These are phyloP conservation scores for Termitomyces sp. DNA, from an alignment of 768 basidiomycete species.

Conservation along the genomic window DNA sequence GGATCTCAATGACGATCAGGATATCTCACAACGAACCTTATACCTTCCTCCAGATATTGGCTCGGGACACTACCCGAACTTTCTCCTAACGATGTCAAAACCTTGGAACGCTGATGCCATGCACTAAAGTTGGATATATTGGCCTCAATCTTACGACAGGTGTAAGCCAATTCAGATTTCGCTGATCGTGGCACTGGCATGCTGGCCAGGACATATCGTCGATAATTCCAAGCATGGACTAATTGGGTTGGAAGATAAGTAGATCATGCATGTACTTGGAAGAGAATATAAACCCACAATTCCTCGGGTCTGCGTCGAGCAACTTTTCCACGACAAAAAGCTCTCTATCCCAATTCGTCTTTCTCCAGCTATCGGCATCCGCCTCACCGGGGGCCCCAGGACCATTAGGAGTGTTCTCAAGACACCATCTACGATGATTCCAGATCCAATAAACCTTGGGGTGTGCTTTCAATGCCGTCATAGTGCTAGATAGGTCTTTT, in stretches of 20 bases:
- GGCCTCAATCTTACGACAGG: constrained; percentile 84
- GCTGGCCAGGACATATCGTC: constrained; percentile 76
- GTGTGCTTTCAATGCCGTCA: constrained; percentile 71
- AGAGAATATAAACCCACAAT: constrained; percentile 58
- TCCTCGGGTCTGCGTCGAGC: constrained; percentile 87
- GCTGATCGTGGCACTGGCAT: constrained; percentile 59
- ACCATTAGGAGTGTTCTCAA: constrained; percentile 79
- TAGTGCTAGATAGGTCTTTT: constrained; percentile 79
- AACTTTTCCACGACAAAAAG: constrained; percentile 88
- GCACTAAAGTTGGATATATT: constrained; percentile 99
- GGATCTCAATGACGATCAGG: background rate
- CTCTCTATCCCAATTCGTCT: constrained; percentile 80
- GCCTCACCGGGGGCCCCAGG: constrained; percentile 47
- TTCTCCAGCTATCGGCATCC: constrained; percentile 66
- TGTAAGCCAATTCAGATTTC: constrained; percentile 77
- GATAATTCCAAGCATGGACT: constrained; percentile 97
- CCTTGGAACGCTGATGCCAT: constrained; percentile 95
- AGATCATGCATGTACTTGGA: background rate
- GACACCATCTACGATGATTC: constrained; percentile 96
- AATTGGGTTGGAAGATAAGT: constrained; percentile 5
- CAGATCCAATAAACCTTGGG: constrained; percentile 99
- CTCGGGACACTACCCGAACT: constrained; percentile 46
- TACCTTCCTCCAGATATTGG: constrained; percentile 70
- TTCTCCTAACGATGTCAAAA: constrained; percentile 66
- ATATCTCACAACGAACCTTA: background rate